Evolutionary conservation across 176 grass and related monocot species (phyloP), one percentile per base, ranked within the genome.

Genomic region (Oryza brachyantha): DNA sequence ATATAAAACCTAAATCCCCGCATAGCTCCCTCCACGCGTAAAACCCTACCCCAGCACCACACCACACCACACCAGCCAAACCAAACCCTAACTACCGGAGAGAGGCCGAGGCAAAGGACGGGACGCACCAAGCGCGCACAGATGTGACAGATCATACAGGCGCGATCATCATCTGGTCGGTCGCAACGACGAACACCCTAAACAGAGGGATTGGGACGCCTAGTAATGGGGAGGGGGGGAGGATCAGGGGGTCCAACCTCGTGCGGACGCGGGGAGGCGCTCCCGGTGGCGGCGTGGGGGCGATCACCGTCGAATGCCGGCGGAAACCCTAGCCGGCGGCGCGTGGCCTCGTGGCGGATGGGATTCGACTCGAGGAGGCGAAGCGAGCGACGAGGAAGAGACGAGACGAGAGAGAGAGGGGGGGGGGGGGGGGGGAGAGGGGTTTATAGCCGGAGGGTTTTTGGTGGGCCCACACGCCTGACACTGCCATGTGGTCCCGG

Each of bases 401-500:
- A 1, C 24, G 63, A 3, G 66, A 66, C n/a, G n/a, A n/a, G n/a
- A n/a, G n/a, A n/a, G n/a, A n/a, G n/a, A n/a, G n/a, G n/a, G n/a
- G n/a, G n/a, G n/a, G n/a, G n/a, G n/a, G n/a, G n/a, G n/a, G n/a
- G n/a, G n/a, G n/a, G n/a, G n/a, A n/a, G n/a, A n/a, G n/a, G 80
- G 67, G 85, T 87, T 87, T 87, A 78, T 87, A 83, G 46, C 42
- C 41, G 54, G 66, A 14, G 85, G 85, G 85, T 87, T 87, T 87
- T 66, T 8, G 59, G 29, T 13, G 42, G 13, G 73, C 35, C 2
- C 35, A 36, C 35, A n/a, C 8, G 29, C 52, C 4, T 52, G 42
- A 16, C 62, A 54, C 76, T 79, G 63, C n/a, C 45, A 5, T 79
- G 29, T 39, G 76, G 63, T 63, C 22, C 75, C 63, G 5, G 9